These are phyloP conservation scores for Aspergillus viridinutans DNA, from an alignment of 2,329 filamentous ascomycete genomes.

Conservation along the genomic window DNA sequence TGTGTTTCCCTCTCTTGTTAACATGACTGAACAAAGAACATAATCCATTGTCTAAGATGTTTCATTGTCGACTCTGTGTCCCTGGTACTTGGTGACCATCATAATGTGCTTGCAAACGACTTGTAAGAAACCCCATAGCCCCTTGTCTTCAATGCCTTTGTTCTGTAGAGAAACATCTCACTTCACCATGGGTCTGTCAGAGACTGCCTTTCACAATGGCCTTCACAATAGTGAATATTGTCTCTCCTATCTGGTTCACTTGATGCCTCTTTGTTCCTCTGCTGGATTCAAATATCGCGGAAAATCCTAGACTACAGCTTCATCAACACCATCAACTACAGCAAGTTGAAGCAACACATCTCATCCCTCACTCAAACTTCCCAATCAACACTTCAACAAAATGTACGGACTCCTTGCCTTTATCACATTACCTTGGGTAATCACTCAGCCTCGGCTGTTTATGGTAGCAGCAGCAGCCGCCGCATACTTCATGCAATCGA, in stretches of 20 bases:
- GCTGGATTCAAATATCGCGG: not conserved
- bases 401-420: not conserved
- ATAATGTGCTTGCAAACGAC: not conserved
- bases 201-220: not conserved
- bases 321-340: not conserved
- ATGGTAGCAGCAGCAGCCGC: not conserved
- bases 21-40: no score
- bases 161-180: not conserved
- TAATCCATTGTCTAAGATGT: not conserved
- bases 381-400: not conserved
- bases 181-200: not conserved
- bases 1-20: not conserved
- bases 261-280: no score
- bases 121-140: no score
- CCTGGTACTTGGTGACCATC: not conserved
- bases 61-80: not conserved
- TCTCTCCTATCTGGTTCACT: not conserved
- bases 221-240: not conserved
- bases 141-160: not conserved
- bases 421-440: not conserved
- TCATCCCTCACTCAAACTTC: not conserved
- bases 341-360: not conserved
- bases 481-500: not conserved
- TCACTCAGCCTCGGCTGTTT: not conserved
- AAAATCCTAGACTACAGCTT: not conserved